phyloP scores from a whole-genome alignment of 2,329 filamentous ascomycete species.

The Cytospora schulzeri region DNA sequence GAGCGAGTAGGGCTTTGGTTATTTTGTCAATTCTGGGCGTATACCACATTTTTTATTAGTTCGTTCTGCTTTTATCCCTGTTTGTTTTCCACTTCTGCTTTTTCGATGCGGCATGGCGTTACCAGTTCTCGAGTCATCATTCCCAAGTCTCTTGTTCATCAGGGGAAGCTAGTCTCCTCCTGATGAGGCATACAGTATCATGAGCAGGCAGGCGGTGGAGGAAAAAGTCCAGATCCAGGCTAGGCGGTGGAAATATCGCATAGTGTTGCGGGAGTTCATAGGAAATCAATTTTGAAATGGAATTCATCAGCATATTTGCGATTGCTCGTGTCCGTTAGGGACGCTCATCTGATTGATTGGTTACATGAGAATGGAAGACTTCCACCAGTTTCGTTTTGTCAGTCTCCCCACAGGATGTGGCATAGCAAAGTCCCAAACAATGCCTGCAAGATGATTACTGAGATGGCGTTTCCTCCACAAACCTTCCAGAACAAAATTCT shows the following conservation, averaged over 20 bases:
- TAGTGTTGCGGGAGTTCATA: background rate
- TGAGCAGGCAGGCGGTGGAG: background rate
- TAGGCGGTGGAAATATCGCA: conserved; percentile 3
- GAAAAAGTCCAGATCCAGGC: conserved; percentile 1
- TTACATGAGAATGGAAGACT: background rate
- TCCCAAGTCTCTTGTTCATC: background rate
- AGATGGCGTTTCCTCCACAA: background rate
- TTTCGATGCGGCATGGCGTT: conserved; percentile 13
- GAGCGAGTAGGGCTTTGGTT: conserved; percentile 11
- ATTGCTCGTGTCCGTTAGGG: background rate
- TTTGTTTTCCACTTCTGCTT: background rate
- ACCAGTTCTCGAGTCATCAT: background rate
- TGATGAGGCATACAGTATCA: background rate
- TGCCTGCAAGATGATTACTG: background rate
- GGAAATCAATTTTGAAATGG: conserved; percentile 1
- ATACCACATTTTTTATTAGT: conserved; percentile 6
- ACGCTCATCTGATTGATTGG: background rate
- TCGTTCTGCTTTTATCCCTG: background rate
- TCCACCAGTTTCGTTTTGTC: background rate
- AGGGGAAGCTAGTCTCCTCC: conserved; percentile 3
- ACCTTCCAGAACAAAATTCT: background rate
- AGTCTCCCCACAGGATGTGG: background rate
- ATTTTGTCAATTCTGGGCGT: conserved; percentile 1
- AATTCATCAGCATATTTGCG: background rate
- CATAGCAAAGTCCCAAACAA: background rate